phyloP scores from a whole-genome alignment of 371 early-diverging fungal species.

The Mortierella sp. region DNA sequence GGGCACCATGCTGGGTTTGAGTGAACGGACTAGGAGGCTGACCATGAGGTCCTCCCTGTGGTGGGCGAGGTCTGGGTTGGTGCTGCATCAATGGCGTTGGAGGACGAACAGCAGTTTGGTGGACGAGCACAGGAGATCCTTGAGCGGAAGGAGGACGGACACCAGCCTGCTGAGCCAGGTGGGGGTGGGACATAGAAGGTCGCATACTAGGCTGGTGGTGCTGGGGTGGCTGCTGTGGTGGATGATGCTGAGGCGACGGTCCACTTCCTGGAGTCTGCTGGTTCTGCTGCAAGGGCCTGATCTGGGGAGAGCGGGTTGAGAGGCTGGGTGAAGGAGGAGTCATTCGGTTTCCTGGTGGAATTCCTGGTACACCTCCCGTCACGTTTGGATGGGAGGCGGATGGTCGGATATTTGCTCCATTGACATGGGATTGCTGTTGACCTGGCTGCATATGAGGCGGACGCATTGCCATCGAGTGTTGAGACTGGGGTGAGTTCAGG shows the following conservation, averaged over 20 bases:
- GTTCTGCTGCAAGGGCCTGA: conserved; percentile 37
- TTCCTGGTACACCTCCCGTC: conserved; percentile 23
- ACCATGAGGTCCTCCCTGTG: conserved; percentile 34
- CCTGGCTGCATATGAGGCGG: conserved; percentile 24
- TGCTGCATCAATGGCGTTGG: conserved; percentile 29
- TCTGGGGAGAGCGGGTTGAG: conserved; percentile 37
- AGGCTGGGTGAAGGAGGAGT: conserved; percentile 42
- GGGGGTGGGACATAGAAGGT: conserved; percentile 39
- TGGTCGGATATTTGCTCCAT: conserved; percentile 34
- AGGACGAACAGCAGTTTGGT: conserved; percentile 34
- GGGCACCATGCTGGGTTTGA: conserved; percentile 12
- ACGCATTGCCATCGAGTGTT: conserved; percentile 24
- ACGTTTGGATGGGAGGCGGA: conserved; percentile 41
- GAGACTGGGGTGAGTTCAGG: conserved; percentile 37
- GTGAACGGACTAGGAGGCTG: conserved; percentile 14
- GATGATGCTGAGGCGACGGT: conserved; percentile 18
- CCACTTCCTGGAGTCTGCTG: conserved; percentile 20
- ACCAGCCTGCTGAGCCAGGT: conserved; percentile 31
- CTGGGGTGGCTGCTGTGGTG: conserved; percentile 23
- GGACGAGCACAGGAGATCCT: conserved; percentile 34
- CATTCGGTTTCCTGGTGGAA: conserved; percentile 29
- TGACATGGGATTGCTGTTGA: conserved; percentile 20
- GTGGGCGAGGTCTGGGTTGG: conserved; percentile 45
- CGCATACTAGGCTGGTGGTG: conserved; percentile 36
- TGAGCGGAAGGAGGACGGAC: conserved; percentile 34